phyloP scores from a whole-genome alignment of 805 yeast species.

The Candida railenensis region DNA sequence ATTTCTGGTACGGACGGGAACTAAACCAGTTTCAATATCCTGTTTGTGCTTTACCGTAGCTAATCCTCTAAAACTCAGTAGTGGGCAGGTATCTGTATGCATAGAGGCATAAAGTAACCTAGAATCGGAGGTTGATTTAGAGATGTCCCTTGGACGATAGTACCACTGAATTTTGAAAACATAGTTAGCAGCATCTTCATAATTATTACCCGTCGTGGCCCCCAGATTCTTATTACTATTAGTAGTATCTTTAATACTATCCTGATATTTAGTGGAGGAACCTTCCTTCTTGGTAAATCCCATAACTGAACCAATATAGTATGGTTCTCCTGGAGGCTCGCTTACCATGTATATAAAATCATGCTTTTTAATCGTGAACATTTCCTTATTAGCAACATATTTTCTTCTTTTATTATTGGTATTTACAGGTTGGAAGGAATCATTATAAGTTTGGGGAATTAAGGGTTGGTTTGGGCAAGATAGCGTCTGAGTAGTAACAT shows the following conservation, averaged over 20 bases:
- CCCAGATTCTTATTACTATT: not conserved
- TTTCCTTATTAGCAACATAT: conserved; percentile 15
- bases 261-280: not conserved
- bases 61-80: conserved; percentile 70
- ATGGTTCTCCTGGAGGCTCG: conserved; percentile 95
- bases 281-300: conserved; percentile 46
- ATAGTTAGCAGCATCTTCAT: conserved; percentile 51
- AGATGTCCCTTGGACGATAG: conserved; percentile 83
- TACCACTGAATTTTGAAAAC: conserved; percentile 83
- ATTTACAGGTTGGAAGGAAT: not conserved
- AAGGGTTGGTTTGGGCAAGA: conserved; percentile 33
- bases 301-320: conserved; percentile 80
- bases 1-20: not conserved
- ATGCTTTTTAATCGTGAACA: conserved; percentile 42
- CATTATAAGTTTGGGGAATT: conserved; percentile 8
- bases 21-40: conserved; percentile 52
- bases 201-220: not conserved
- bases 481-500: conserved; percentile 33
- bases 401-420: conserved; percentile 7
- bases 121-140: conserved; percentile 64
- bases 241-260: not conserved
- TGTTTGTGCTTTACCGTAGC: conserved; percentile 68
- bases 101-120: conserved; percentile 78
- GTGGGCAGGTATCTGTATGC: conserved; percentile 82
- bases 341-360: conserved; percentile 81